A percentile compares a stretch with the other conserved stretches of the same genome.
phyloP scores from a whole-genome alignment of 129 eudicot species.

The Tagetes patula region DNA sequence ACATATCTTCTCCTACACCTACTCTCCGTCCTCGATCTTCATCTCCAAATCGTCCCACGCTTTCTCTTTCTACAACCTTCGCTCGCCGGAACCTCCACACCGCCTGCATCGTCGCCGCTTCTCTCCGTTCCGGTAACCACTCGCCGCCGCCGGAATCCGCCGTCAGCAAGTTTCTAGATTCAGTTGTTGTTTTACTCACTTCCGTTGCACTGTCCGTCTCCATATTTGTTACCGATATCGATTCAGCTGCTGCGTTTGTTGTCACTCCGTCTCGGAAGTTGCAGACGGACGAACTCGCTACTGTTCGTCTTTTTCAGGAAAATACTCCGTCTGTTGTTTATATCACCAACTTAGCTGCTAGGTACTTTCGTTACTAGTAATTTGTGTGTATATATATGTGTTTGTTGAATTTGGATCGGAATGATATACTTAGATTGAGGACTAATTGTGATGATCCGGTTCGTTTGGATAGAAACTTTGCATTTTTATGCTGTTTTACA shows the following conservation, averaged over 20 bases:
- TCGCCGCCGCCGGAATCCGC: constrained; percentile 33
- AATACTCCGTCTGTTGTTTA: constrained; percentile 99
- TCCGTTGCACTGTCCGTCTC: constrained; percentile 70
- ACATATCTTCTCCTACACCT: constrained; percentile 32
- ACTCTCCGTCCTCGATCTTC: constrained; percentile 23
- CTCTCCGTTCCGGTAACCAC: constrained; percentile 19
- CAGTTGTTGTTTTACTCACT: constrained; percentile 50
- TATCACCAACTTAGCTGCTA: constrained; percentile 81
- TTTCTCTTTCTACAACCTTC: constrained; percentile 15
- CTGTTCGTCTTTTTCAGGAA: constrained; percentile 89
- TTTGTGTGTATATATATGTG: neutral
- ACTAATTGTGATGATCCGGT: constrained; percentile 3
- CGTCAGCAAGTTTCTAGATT: constrained; percentile 44
- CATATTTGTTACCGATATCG: constrained; percentile 56
- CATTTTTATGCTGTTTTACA: neutral
- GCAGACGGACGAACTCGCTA: constrained; percentile 92
- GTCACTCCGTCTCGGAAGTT: constrained; percentile 65
- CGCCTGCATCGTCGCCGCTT: constrained; percentile 30
- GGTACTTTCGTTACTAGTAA: constrained; percentile 34
- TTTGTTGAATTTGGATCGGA: constrained; percentile 4
- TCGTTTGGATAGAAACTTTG: neutral
- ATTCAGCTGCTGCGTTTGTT: constrained; percentile 79
- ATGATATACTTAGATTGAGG: neutral
- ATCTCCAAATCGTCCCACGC: constrained; percentile 20
- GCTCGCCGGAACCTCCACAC: constrained; percentile 21